A percentile compares a stretch with the other conserved stretches of the same genome.
Conservation (phyloP, 2,329 filamentous ascomycete species). For the Colletotrichum gloeosporioides region DNA sequence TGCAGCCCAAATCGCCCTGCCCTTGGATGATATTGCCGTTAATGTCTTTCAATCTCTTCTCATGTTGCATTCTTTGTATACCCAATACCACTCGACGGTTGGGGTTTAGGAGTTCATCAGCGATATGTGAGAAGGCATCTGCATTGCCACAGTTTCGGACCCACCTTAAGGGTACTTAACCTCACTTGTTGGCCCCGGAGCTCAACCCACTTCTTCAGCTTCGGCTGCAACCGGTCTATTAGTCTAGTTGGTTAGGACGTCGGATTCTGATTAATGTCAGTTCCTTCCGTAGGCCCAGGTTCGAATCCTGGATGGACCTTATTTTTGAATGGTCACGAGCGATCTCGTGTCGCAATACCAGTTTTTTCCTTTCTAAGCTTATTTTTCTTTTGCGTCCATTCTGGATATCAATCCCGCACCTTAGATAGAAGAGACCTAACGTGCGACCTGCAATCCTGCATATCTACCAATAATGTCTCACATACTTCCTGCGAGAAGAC, state of each 20-base stretch:
- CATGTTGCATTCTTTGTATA: not conserved
- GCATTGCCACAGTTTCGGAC: not conserved
- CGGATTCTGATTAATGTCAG: constrained; percentile 15
- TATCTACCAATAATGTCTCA: not conserved
- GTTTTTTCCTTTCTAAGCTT: not conserved
- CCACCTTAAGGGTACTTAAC: not conserved
- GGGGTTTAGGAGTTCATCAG: not conserved
- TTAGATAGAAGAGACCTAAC: not conserved
- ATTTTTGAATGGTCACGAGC: not conserved
- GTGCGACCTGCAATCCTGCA: not conserved
- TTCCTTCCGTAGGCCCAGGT: constrained; percentile 19
- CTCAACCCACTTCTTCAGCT: not conserved
- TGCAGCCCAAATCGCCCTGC: not conserved
- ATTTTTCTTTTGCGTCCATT: not conserved
- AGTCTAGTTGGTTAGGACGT: constrained; percentile 24
- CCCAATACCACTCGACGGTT: rapidly evolving
- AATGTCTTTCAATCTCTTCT: not conserved
- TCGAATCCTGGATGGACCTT: constrained; percentile 23
- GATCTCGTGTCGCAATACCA: not conserved
- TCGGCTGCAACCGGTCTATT: not conserved
- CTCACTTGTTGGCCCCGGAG: rapidly evolving
- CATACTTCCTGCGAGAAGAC: not conserved
- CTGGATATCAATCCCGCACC: not conserved
- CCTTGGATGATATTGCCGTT: not conserved
- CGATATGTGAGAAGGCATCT: not conserved